phyloP scores from a whole-genome alignment of 2,329 filamentous ascomycete genomes.

The Hypocrella siamensis region DNA sequence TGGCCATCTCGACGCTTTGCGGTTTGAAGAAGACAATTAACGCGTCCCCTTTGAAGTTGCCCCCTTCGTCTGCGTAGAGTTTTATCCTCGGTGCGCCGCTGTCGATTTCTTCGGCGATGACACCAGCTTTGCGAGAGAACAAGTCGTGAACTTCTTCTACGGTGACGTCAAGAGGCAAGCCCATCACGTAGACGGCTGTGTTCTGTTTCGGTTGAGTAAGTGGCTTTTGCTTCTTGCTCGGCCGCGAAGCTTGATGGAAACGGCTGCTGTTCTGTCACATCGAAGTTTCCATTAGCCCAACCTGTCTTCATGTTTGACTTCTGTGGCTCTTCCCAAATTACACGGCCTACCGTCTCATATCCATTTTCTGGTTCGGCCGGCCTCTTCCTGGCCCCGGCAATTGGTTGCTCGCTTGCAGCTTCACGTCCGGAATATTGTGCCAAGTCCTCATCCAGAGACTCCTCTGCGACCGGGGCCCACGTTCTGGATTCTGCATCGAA shows the following conservation, averaged over 20 bases:
- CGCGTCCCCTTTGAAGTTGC: constrained; percentile 84
- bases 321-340: too few relatives aligned
- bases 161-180: constrained; percentile 65
- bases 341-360: too few relatives aligned
- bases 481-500: constrained; percentile 55
- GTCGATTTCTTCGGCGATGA: constrained; percentile 90
- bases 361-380: too few relatives aligned
- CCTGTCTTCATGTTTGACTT: too few relatives aligned
- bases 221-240: constrained; percentile 29
- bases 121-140: constrained; percentile 72
- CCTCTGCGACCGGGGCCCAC: constrained; percentile 69
- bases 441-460: constrained; percentile 14
- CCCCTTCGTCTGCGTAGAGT: constrained; percentile 70
- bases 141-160: constrained; percentile 66
- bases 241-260: constrained; percentile 14
- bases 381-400: too few relatives aligned
- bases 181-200: constrained; percentile 84
- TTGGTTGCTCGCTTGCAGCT: too few relatives aligned
- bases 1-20: constrained; percentile 77
- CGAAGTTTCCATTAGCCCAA: too few relatives aligned
- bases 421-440: too few relatives aligned
- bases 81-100: constrained; percentile 80
- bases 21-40: constrained; percentile 90
- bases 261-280: too few relatives aligned
- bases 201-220: constrained; percentile 48